Percentiles rank a stretch among this genome's conserved stretches.
Evolutionary conservation across 1,284 basidiomycete species (phyloP).

Genomic region (Stygiomarasmius scandens): DNA sequence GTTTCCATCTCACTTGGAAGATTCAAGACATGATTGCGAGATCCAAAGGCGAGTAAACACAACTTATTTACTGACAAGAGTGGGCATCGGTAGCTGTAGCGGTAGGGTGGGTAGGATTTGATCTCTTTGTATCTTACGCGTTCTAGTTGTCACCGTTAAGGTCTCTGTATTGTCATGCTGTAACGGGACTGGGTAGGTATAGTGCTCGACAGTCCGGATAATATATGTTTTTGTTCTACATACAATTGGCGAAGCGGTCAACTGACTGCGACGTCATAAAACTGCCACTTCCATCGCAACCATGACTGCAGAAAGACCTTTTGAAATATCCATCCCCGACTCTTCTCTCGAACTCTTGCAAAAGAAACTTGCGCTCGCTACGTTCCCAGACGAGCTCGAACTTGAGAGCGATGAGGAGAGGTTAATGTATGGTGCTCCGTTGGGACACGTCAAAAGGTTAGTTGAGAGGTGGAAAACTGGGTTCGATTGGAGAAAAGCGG

Average conservation of each 20-base stretch:
- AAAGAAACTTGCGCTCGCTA: conserved; percentile 43
- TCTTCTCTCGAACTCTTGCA: conserved; percentile 37
- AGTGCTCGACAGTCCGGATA: no score
- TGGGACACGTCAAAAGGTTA: conserved; percentile 46
- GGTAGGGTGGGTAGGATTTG: background rate
- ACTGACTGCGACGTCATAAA: no score
- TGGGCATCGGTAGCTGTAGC: background rate
- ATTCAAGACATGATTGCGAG: background rate
- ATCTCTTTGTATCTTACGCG: background rate
- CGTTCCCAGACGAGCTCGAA: conserved; percentile 53
- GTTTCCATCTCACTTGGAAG: no score
- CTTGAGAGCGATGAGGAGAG: conserved; percentile 37
- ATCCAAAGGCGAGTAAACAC: background rate
- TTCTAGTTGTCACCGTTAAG: background rate
- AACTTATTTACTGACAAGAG: background rate
- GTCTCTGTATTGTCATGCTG: background rate
- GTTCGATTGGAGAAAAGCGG: conserved; percentile 51
- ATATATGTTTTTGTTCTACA: no score
- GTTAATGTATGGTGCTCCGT: conserved; percentile 48
- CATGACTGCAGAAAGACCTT: conserved; percentile 33
- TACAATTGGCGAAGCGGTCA: no score
- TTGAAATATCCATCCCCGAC: conserved; percentile 46
- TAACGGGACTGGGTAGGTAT: background rate
- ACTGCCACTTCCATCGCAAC: no score
- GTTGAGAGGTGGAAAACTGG: conserved; percentile 45